Base-by-base conservation (phyloP, 2,329 filamentous ascomycete genomes). In the Ophioceras dolichostomum region DNA sequence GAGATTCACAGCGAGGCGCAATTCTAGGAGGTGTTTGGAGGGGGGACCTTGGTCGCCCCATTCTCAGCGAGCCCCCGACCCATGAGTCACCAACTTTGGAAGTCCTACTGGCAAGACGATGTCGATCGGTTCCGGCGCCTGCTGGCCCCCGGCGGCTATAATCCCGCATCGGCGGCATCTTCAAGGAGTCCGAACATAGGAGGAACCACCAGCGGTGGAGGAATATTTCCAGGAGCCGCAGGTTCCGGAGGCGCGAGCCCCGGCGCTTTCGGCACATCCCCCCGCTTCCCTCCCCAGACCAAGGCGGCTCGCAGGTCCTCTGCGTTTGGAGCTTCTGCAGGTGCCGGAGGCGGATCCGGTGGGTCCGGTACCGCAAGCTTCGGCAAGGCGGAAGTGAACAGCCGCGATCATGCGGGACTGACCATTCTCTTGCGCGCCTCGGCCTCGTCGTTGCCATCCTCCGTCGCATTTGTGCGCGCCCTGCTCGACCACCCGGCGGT, bases 51-150 rank as follows among this genome's bases (percentile, higher is more conserved):
- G 34, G 29, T 28, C 26, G 26, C 56, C 49, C 48, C 43, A 52
- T 24, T 38, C 31, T 22, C 38, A 77, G 91, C 30, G 21, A 36
- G 31, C 26, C 40, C 43, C 30, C 44, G 40, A 45, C 51, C 49
- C 50, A 59, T 96, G 89, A 96, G 85, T 80, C 82, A 87, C 68
- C 76, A 83, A 75, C 78, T 98, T 61, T 95, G 89, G 89, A 88
- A 87, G 73, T 85, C 76, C 60, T 96, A 89, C 60, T 82, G 93
- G 70, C 83, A 95, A 77, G 84, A 95, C 73, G 87, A 98, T 77
- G 83, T 94, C 77, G 88, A 94, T 59, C 78, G 68, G 57, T 96
- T 98, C 73, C 82, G 83, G 66, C 82, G 81, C 67, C 75, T 93
- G 56, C 73, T 98, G 73, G 79, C 79, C 55, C 76, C 76, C 59